These are phyloP conservation scores for apple (Malus domestica) DNA, from an alignment of 306 rosid genomes.

Conservation along the genomic window DNA sequence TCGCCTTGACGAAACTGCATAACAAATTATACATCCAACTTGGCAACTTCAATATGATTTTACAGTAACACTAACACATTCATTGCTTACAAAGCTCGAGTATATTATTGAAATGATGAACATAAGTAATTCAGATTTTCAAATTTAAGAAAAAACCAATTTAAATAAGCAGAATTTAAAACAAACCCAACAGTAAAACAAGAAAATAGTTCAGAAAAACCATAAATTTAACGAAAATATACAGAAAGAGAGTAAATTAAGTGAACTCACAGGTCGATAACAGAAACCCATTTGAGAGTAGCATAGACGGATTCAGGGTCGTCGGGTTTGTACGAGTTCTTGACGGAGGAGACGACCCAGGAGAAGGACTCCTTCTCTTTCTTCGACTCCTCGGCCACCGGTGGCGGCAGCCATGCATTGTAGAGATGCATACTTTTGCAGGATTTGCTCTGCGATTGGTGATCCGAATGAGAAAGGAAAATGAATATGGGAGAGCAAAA, in stretches of 20 bases:
- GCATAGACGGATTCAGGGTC: conserved; percentile 88
- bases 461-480: not conserved
- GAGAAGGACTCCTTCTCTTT: conserved; percentile 72
- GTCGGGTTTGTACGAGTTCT: conserved; percentile 39
- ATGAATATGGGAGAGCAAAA: too few relatives aligned
- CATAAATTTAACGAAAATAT: not conserved
- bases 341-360: conserved; percentile 49
- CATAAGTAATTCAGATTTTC: not conserved
- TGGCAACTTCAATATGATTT: too few relatives aligned
- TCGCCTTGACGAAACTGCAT: conserved; percentile 76
- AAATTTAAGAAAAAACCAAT: not conserved
- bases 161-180: too few relatives aligned
- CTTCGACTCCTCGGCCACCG: conserved; percentile 62
- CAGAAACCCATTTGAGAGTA: conserved; percentile 81
- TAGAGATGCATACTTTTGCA: conserved; percentile 67
- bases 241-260: not conserved
- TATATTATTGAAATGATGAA: not conserved
- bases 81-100: not conserved
- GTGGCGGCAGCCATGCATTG: conserved; percentile 98
- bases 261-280: conserved; percentile 77
- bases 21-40: too few relatives aligned
- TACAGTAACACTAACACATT: not conserved
- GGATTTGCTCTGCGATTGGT: not conserved
- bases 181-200: not conserved
- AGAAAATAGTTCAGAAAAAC: not conserved